Base-by-base conservation (phyloP, 1,139 yeast species). In the Yamadazyma triangularis region DNA sequence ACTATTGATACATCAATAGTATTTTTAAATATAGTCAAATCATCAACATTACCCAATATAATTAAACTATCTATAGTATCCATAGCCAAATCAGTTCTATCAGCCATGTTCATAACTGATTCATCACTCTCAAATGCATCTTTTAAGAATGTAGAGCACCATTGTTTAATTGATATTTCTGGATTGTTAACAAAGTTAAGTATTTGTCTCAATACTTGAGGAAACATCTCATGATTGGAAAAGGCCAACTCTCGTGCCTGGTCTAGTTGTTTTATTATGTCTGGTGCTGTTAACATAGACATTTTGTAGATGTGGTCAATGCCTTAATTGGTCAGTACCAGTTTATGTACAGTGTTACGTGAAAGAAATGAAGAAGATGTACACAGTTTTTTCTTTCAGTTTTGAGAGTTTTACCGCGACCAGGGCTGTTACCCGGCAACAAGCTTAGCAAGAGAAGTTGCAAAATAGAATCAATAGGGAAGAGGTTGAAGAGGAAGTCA, bases 181-280 rank as follows among this genome's bases (percentile, higher is more conserved):
- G 60, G 58, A 42, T 59, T 51, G 35, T 48, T 45, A 42, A 55
- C 51, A 44, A 75, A 62, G 32, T 69, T 65, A 31, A 72, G 59
- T 23, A 78, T 68, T 25, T 75, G 77, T 28, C 73, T 63, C 26
- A 75, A 54, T 13, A 77, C 79, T 38, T 71, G 75, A 3, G 79
- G 73, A 37, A 73, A 66, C 34, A 68, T 58, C 23, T 63, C 58
- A 2, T 68, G 65, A 39, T 63, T 67, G 18, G 66, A 51, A 40
- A 66, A 56, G 1, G 78, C 79, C 44, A 74, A 55, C 13, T 56
- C 53, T 29, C 68, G 64, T 13, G 83, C 83, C 49, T 74, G 73
- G 28, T 63, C 51, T 30, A 77, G 61, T 39, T 70, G 77, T 16
- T 56, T 64, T 28, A 66, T 53, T 29, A 61, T 51, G 14, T 44